Percentiles rank a stretch among this genome's conserved stretches.
Conservation (phyloP, 2,329 filamentous ascomycete species). For the Madurella mycetomatis region DNA sequence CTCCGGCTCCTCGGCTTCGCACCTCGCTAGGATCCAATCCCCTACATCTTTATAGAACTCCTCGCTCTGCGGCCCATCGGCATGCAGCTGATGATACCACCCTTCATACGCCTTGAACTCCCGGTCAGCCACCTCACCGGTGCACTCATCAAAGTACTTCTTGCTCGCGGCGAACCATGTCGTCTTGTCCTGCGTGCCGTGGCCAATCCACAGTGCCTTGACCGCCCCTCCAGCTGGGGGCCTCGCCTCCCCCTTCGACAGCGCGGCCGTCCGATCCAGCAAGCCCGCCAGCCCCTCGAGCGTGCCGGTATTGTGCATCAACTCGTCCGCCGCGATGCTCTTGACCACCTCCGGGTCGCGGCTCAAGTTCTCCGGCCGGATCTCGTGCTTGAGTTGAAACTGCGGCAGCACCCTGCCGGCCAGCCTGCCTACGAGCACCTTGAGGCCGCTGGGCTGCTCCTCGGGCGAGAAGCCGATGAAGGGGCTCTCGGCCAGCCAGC, state of each 20-base stretch:
- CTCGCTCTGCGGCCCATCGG: conserved; percentile 49
- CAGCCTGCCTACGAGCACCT: conserved; percentile 62
- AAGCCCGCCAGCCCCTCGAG: conserved; percentile 74
- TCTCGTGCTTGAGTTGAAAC: conserved; percentile 60
- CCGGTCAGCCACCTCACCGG: conserved; percentile 59
- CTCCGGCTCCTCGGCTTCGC: conserved; percentile 8
- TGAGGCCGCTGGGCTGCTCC: conserved; percentile 59
- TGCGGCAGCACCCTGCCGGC: conserved; percentile 64
- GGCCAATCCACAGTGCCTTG: conserved; percentile 63
- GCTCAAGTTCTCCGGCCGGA: conserved; percentile 61
- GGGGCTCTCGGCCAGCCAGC: conserved; percentile 72
- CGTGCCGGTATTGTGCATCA: conserved; percentile 81
- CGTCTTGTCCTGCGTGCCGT: conserved; percentile 70
- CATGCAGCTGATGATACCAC: conserved; percentile 71
- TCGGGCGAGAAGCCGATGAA: conserved; percentile 69
- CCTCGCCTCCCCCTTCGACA: conserved; percentile 55
- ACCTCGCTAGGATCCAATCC: conserved; percentile 60
- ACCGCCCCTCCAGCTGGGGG: conserved; percentile 38
- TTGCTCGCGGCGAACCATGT: conserved; percentile 62
- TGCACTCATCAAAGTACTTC: conserved; percentile 53
- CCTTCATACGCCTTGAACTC: conserved; percentile 70
- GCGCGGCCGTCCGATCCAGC: conserved; percentile 64
- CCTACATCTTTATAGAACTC: conserved; percentile 56
- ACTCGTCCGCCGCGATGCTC: conserved; percentile 58
- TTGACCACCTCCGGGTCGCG: conserved; percentile 62